phyloP scores from a whole-genome alignment of 129 eudicot genomes.

The Smallanthus sonchifolius region DNA sequence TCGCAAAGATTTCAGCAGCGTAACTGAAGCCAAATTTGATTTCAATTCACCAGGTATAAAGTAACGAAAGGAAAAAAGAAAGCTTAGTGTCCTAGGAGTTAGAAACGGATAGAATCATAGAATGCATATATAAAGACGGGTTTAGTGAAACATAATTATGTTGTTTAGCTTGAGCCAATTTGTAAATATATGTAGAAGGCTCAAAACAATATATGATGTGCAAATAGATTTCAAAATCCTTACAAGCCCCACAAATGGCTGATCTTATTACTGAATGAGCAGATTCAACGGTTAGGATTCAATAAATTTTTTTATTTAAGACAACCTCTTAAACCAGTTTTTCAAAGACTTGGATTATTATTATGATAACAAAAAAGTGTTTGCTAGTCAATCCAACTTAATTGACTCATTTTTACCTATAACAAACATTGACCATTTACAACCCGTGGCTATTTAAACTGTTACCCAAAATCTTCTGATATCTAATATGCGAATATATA shows the following conservation, averaged over 20 bases:
- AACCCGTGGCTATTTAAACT: too few species aligned
- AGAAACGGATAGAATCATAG: neutral
- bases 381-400: too few species aligned
- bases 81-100: constrained; percentile 6
- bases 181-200: neutral
- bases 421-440: too few species aligned
- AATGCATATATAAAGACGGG: neutral
- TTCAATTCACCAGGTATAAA: constrained; percentile 10
- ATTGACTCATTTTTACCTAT: too few species aligned
- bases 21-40: constrained; percentile 11
- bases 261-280: neutral
- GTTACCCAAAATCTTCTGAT: too few species aligned
- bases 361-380: too few species aligned
- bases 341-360: too few species aligned
- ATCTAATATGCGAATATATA: too few species aligned
- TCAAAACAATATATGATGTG: neutral
- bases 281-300: too few species aligned
- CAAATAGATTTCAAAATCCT: neutral
- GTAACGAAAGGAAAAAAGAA: constrained; percentile 1
- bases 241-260: neutral
- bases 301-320: too few species aligned
- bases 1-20: constrained; percentile 42
- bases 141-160: neutral
- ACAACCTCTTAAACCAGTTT: too few species aligned
- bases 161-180: neutral